Evolutionary conservation across 345 rosid species (phyloP).

Genomic region (Arabidopsis arenosa): DNA sequence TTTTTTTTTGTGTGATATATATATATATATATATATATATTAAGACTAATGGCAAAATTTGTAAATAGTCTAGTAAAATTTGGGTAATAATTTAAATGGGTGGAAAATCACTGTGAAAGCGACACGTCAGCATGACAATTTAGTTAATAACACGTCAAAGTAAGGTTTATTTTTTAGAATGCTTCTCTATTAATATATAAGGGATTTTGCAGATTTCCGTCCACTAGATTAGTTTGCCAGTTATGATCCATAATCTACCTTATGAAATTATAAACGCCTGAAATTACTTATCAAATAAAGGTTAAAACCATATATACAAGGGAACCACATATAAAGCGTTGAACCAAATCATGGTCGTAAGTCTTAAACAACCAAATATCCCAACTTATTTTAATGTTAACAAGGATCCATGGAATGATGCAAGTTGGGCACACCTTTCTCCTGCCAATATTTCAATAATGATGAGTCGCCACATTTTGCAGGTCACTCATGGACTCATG

Average conservation of each 20-base stretch:
- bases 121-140: too few species aligned
- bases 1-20: too few species aligned
- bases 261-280: too few species aligned
- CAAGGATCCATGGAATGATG: background rate
- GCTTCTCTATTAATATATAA: too few species aligned
- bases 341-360: background rate
- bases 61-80: too few species aligned
- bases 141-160: too few species aligned
- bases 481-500: slow-evolving; percentile 6
- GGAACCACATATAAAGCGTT: background rate
- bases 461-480: slow-evolving; percentile 14
- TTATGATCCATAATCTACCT: background rate
- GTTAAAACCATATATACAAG: background rate
- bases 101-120: too few species aligned
- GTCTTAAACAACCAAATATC: background rate
- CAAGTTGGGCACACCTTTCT: background rate
- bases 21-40: too few species aligned
- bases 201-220: too few species aligned
- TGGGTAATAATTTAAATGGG: too few species aligned
- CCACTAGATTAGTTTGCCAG: background rate
- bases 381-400: background rate
- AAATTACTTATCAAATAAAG: background rate
- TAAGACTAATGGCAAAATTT: too few species aligned
- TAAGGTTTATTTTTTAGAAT: too few species aligned
- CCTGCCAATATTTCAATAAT: slow-evolving; percentile 23